These are phyloP conservation scores for Centella asiatica DNA, from an alignment of 129 eudicot genomes.

Conservation along the genomic window DNA sequence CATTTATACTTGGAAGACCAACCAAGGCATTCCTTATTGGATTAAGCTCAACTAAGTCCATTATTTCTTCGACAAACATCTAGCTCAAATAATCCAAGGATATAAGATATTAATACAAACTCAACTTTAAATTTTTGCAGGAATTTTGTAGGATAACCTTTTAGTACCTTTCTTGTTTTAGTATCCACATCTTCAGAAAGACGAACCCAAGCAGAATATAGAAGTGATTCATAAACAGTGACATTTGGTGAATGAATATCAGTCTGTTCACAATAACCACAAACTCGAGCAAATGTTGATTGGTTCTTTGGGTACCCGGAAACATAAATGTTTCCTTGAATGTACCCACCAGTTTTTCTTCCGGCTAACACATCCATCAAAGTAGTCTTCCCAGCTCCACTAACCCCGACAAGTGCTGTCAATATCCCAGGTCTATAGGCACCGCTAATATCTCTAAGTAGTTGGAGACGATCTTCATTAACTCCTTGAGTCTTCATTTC, in stretches of 20 bases:
- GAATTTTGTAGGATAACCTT: background rate
- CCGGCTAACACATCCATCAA: conserved; percentile 85
- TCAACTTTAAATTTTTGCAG: background rate
- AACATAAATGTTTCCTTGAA: conserved; percentile 53
- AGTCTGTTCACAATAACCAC: conserved; percentile 73
- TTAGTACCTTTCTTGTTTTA: conserved; percentile 42
- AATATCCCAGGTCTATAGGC: conserved; percentile 67
- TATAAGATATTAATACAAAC: background rate
- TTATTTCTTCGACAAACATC: conserved; percentile 83
- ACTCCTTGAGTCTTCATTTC: conserved; percentile 73
- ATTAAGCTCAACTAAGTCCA: conserved; percentile 67
- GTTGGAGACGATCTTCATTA: conserved; percentile 48
- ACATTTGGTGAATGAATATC: conserved; percentile 86
- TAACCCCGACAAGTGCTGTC: conserved; percentile 74
- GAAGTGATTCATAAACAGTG: conserved; percentile 63
- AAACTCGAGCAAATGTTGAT: conserved; percentile 63
- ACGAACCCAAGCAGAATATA: conserved; percentile 77
- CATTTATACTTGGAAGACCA: conserved; percentile 70
- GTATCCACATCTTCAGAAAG: conserved; percentile 51
- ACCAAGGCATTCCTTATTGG: conserved; percentile 48
- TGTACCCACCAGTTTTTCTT: conserved; percentile 69
- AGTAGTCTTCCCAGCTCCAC: conserved; percentile 86
- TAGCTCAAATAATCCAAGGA: conserved; percentile 7
- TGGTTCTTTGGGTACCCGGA: conserved; percentile 69
- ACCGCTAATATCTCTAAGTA: conserved; percentile 57